A percentile compares a stretch with the other conserved stretches of the same genome.
Conservation (phyloP, 768 basidiomycete genomes). For the Leccinum boreale region DNA sequence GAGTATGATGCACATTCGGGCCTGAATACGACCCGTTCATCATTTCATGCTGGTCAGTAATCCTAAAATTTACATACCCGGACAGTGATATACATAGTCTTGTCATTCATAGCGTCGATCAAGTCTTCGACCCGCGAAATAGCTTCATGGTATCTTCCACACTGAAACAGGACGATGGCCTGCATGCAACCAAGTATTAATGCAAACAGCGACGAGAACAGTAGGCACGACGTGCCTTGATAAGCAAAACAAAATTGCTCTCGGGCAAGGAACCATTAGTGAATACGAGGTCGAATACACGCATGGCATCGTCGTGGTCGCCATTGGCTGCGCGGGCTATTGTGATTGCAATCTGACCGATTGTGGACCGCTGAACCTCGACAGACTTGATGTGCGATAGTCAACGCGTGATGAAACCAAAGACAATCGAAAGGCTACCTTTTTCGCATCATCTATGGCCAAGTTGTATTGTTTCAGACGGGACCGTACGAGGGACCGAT, state of each 20-base stretch:
- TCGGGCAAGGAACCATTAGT: background rate
- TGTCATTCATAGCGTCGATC: background rate
- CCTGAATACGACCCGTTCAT: background rate
- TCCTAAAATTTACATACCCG: background rate
- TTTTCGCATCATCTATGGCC: too few relatives aligned
- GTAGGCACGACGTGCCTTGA: slow-evolving; percentile 1
- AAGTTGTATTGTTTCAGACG: too few relatives aligned
- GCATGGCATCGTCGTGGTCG: slow-evolving; percentile 1
- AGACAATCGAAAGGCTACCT: too few relatives aligned
- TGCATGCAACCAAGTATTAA: background rate
- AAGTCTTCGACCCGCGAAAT: slow-evolving; percentile 4
- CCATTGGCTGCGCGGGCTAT: background rate
- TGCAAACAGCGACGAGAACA: background rate
- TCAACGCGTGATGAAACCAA: too few relatives aligned
- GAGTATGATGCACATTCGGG: slow-evolving; percentile 5
- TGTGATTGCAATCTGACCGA: slow-evolving; percentile 10
- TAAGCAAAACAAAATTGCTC: slow-evolving; percentile 5
- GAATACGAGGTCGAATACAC: slow-evolving; percentile 13
- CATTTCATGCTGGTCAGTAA: too few relatives aligned
- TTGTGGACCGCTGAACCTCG: too few relatives aligned
- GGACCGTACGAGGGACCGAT: background rate
- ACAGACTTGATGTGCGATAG: too few relatives aligned
- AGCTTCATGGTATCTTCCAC: background rate
- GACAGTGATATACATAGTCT: background rate
- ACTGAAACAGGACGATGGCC: slow-evolving; percentile 10